Conservation (phyloP, 2,329 filamentous ascomycete species). For the Calonectria crousiana region DNA sequence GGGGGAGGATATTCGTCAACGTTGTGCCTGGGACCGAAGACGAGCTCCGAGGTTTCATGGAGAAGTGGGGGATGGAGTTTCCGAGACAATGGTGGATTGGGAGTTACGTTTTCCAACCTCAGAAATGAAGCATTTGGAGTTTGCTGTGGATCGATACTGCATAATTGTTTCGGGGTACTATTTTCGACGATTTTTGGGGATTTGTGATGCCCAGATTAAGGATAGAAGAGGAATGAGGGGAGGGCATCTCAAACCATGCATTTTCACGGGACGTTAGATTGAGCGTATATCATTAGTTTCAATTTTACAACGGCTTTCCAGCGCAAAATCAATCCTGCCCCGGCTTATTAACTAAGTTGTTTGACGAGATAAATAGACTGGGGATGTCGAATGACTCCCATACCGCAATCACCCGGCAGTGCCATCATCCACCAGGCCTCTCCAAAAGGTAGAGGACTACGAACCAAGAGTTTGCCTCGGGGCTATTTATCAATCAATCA, state of each 20-base stretch:
- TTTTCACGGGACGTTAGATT: neutral
- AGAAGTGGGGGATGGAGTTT: slow-evolving; percentile 54
- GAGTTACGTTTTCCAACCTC: neutral
- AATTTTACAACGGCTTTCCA: neutral
- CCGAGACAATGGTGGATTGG: slow-evolving; percentile 51
- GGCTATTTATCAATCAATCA: neutral
- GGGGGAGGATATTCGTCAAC: slow-evolving; percentile 52
- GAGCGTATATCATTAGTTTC: neutral
- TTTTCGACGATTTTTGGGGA: neutral
- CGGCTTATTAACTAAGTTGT: neutral
- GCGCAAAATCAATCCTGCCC: neutral
- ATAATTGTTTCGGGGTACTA: neutral
- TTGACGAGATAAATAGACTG: neutral
- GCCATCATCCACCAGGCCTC: neutral
- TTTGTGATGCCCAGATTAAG: neutral
- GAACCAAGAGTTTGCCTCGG: neutral
- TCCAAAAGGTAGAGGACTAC: too few species aligned
- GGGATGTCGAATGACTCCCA: neutral
- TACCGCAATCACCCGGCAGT: neutral
- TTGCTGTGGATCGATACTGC: neutral
- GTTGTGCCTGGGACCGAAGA: slow-evolving; percentile 51
- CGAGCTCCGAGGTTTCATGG: slow-evolving; percentile 48
- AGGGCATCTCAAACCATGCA: neutral
- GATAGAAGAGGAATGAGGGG: neutral
- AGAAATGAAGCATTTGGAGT: neutral